A percentile compares a stretch with the other conserved stretches of the same genome.
phyloP scores from a whole-genome alignment of 345 rosid species.

The Syzygium aromaticum region DNA sequence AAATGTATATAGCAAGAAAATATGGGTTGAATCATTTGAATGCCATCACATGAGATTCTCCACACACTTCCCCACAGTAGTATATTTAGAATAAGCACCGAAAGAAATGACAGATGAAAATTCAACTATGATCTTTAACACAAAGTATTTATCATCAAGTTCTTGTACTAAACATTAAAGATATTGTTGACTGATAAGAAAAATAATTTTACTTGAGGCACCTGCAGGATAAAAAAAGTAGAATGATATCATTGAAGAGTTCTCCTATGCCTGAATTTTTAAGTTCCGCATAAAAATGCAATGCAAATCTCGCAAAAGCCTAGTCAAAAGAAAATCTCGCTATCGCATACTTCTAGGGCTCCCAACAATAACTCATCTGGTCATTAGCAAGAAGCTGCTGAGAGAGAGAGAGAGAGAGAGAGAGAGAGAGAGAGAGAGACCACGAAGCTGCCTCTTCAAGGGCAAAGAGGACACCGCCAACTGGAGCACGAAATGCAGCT shows the following conservation, averaged over 20 bases:
- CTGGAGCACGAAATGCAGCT: constrained; percentile 47
- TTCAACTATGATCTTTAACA: background rate
- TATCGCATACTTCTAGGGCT: background rate
- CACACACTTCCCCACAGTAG: background rate
- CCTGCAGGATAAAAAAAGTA: background rate
- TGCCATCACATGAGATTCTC: background rate
- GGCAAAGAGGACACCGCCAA: constrained; percentile 45
- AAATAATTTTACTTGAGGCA: background rate
- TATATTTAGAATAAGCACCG: background rate
- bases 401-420: background rate
- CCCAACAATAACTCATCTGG: background rate
- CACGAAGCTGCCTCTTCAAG: constrained; percentile 54
- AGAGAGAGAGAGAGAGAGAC: constrained; percentile 11
- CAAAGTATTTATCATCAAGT: background rate
- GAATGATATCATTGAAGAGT: background rate
- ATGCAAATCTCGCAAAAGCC: background rate
- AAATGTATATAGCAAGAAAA: background rate
- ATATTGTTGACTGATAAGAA: background rate
- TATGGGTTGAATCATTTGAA: background rate
- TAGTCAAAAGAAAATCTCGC: background rate
- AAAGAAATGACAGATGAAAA: background rate
- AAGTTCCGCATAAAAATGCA: background rate
- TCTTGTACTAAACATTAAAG: background rate
- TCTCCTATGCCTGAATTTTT: background rate
- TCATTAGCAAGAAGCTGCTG: background rate